Base-by-base conservation (phyloP, 176 grass and related monocot genomes). In the Poa pratensis region DNA sequence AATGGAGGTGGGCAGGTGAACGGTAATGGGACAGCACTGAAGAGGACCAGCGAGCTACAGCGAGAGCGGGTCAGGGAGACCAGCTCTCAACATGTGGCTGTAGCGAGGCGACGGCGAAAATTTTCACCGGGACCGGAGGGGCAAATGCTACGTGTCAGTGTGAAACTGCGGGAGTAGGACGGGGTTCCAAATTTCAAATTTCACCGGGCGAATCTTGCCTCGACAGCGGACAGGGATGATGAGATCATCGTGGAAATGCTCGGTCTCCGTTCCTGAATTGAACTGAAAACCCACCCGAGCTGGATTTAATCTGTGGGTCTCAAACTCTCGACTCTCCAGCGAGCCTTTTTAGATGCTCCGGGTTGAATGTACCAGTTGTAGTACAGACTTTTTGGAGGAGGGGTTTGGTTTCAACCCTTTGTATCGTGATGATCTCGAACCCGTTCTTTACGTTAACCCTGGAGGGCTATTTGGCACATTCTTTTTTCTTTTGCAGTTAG, bases 21-120 rank as follows among this genome's bases (percentile, higher is more conserved):
- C 39, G 39, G 87, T 85, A 69, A 89, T 61, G 77, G 71, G 71
- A 72, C 7, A 16, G 22, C 23, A 50, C 34, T 0, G 37, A 34
- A 5, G 22, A 32, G 81, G 87, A 88, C 66, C 74, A 83, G 79
- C 74, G 2, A 52, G 35, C 32, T 9, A 28, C 81, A 35, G 26
- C 52, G 55, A 12, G 43, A 12, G 42, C 42, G 42, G 42, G 42
- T 45, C 42, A 45, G 43, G 39, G 3, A 14, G 79, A 4, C 20
- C 34, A 26, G 63, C 37, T 45, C 26, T 7, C 23, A 27, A 15
- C 66, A 70, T 70, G 16, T 81, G 76, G 65, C 54, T 39, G 58
- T 10, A 30, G 45, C 13, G 69, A 23, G 79, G 12, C 12, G 70
- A 9, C 10, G 68, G 9, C 35, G 1, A 9, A 14, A 14, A 6